Evolutionary conservation across 2,329 filamentous ascomycete genomes (phyloP), one percentile per base, ranked within the genome.

Genomic region (Harringtonia aguacate): DNA sequence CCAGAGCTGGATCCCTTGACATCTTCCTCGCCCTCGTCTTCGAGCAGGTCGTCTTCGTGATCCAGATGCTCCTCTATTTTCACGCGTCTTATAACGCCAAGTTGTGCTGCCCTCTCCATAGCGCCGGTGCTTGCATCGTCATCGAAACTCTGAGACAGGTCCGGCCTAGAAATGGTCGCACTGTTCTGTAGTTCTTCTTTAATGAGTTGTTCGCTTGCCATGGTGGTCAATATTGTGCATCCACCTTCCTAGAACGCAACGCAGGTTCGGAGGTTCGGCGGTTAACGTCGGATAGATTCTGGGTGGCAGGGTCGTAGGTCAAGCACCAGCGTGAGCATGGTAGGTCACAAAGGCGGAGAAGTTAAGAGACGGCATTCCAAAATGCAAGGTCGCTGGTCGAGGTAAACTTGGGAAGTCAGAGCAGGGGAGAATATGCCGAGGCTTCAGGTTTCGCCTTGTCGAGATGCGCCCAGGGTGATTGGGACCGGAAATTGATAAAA

Each of bases 161-260:
- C 61, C 22, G 68, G 69, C 46, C 73, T 70, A 7, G 71, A 73
- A 45, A 69, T 62, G 51, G 72, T 61, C 36, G 68, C 69, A 56
- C 72, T 75, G 53, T 74, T 70, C 53, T 76, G 74, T 45, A 75
- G 63, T 57, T 77, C 70, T 47, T 78, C 73, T 56, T 77, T 68
- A 61, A 73, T 75, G 40, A 69, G 62, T 53, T 74, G 72, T 44
- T 69, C 65, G 53, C 67, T 73, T 42, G 67, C 59, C 69, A 75
- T 75, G 38, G 28, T 38, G 18, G 33, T 7, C 8, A 34, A 30
- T 29, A 21, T 45, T 34, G 22, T 20, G 30, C 31, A 29, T 24
- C 22, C n/a, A 28, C 13, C 18, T 10, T 17, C 22, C 18, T 36
- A 13, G 27, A 9, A 18, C n/a, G n/a, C n/a, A n/a, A n/a, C n/a